phyloP scores from a whole-genome alignment of 192 early-diverging fungal species.

The Linnemannia zychae region DNA sequence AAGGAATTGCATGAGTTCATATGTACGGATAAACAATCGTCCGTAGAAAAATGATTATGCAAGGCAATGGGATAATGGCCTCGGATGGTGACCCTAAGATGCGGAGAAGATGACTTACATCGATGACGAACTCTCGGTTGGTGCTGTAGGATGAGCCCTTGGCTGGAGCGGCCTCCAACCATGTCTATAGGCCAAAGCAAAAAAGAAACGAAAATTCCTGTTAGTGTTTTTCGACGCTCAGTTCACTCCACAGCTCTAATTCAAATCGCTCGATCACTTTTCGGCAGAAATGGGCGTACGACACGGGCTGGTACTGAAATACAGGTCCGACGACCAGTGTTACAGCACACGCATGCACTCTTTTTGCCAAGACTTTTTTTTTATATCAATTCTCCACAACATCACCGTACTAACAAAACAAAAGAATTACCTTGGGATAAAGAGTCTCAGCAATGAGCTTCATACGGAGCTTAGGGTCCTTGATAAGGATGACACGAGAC shows the following conservation, averaged over 20 bases:
- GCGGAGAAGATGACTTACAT: conserved; percentile 20
- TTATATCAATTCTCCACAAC: background rate
- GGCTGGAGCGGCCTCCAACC: conserved; percentile 30
- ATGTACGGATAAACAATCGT: conserved; percentile 3
- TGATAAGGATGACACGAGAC: conserved; percentile 37
- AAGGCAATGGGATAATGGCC: background rate
- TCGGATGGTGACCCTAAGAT: background rate
- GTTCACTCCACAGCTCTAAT: background rate
- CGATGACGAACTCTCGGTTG: conserved; percentile 27
- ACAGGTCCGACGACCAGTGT: background rate
- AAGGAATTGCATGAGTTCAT: background rate
- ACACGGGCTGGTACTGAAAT: background rate
- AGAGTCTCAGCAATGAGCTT: conserved; percentile 44
- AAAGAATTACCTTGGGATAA: conserved; percentile 35
- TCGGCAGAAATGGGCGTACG: background rate
- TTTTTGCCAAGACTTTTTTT: conserved; percentile 6
- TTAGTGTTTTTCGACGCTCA: background rate
- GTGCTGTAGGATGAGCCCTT: conserved; percentile 27
- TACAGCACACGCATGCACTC: background rate
- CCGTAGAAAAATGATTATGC: background rate
- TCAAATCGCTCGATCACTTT: background rate
- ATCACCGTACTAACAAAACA: background rate
- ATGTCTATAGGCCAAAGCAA: conserved; percentile 17
- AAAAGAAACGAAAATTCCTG: background rate
- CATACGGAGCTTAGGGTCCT: conserved; percentile 24